Conservation (phyloP, 306 rosid genomes). For the Dryas alaskensis region DNA sequence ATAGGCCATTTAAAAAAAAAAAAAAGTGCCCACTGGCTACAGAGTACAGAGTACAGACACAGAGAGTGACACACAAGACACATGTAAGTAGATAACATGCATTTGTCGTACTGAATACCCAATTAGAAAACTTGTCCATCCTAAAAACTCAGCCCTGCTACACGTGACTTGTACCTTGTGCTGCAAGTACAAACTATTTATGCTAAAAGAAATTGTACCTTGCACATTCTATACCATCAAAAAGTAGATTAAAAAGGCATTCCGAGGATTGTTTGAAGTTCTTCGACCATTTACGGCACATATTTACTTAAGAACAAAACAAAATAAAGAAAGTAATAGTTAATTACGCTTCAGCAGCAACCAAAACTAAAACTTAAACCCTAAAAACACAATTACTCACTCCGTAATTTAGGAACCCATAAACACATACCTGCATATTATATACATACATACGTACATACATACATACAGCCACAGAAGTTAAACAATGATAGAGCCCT, state of each 20-base stretch:
- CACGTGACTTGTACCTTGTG: conserved; percentile 9
- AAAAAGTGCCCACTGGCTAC: not conserved
- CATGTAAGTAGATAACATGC: not conserved
- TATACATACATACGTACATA: too few species aligned
- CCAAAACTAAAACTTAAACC: conserved; percentile 1
- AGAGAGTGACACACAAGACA: not conserved
- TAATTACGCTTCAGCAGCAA: not conserved
- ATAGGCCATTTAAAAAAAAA: not conserved
- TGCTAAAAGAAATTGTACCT: not conserved
- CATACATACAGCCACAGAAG: not conserved
- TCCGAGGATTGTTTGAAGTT: not conserved
- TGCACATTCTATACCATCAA: not conserved
- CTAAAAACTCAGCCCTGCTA: not conserved
- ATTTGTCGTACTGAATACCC: not conserved
- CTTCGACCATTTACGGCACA: not conserved
- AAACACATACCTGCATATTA: not conserved
- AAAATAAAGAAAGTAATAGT: not conserved
- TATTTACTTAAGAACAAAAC: too few species aligned
- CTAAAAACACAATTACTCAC: conserved; percentile 1
- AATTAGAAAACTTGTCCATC: not conserved
- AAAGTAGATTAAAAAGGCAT: not conserved
- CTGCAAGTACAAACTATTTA: not conserved
- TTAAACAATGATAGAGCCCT: not conserved
- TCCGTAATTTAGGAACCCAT: too few species aligned
- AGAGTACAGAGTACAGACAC: not conserved